Base-by-base conservation (phyloP, 768 basidiomycete species). In the Boletus rubroflammeus region DNA sequence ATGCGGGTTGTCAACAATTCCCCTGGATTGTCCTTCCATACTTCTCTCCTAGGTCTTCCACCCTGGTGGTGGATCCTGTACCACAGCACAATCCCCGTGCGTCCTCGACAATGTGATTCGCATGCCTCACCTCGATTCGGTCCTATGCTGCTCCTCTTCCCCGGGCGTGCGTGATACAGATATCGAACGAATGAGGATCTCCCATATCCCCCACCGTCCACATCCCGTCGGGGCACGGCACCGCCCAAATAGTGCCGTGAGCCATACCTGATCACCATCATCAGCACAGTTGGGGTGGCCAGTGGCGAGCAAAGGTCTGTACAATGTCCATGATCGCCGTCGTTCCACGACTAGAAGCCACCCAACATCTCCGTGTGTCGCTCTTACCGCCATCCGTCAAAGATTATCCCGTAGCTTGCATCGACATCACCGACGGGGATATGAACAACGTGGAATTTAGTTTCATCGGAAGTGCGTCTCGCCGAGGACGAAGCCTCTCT, bases 1-100 rank as follows among this genome's bases (percentile, higher is more conserved):
- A 67, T 50, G 15, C 47, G 50, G 62, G 13, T 32, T 46, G 53
- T 45, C 35, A 51, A 53, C n/a, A 54, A 50, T 43, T 53, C 41
- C 43, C 60, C 65, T 62, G 54, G 57, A 62, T 65, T 46, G 62
- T 45, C 60, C 54, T 57, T 62, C 53, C 7, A 19, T 38, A 28
- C 66, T 65, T 67, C 61, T 57, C 44, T 67, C 61, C 63, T 63
- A 66, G 61, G 41, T 60, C 63, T 38, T 55, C 17, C 36, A 17
- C 10, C 41, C 36, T 5, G n/a, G 1, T 40, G 58, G 63, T 67
- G 65, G 66, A 65, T 66, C 65, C 65, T 59, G 41, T 62, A 46
- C 56, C 56, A 66, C 54, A 56, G 47, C 57, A 49, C 53, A 51
- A 52, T 53, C 62, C 34, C 66, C 66, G 63, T 56, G 36, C 48